Conservation (phyloP, 2,329 filamentous ascomycete species). For the Plectosphaerella cucumerina region DNA sequence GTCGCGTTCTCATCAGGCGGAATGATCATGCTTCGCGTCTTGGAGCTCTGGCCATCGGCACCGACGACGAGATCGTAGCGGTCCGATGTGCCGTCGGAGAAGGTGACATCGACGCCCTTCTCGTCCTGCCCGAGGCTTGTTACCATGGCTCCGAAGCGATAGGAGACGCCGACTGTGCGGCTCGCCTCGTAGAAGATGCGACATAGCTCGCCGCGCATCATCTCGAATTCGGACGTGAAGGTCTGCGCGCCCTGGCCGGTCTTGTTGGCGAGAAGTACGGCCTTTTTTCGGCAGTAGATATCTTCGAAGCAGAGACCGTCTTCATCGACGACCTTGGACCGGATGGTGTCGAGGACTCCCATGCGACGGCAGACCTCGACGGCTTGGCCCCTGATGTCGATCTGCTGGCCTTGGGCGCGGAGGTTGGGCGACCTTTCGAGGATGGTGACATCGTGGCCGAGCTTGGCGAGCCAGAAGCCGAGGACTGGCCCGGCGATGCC, state of each 20-base stretch:
- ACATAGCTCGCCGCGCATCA: slow-evolving; percentile 54
- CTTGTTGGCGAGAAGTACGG: slow-evolving; percentile 33
- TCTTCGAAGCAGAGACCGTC: slow-evolving; percentile 43
- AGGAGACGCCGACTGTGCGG: slow-evolving; percentile 17
- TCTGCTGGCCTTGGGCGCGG: slow-evolving; percentile 36
- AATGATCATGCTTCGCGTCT: slow-evolving; percentile 37
- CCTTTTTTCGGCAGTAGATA: slow-evolving; percentile 27
- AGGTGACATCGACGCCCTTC: slow-evolving; percentile 27
- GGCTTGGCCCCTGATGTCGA: slow-evolving; percentile 40
- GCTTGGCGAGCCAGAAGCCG: slow-evolving; percentile 34
- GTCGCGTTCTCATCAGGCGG: slow-evolving; percentile 17
- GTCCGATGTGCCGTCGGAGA: slow-evolving; percentile 37
- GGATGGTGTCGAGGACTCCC: slow-evolving; percentile 32
- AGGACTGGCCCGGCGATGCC: slow-evolving; percentile 40
- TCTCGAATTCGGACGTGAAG: slow-evolving; percentile 53
- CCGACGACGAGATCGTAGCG: slow-evolving; percentile 49
- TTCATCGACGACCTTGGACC: slow-evolving; percentile 37
- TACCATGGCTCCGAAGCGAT: slow-evolving; percentile 19
- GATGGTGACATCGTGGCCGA: slow-evolving; percentile 34
- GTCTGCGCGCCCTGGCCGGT: slow-evolving; percentile 36
- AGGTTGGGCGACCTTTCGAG: slow-evolving; percentile 33
- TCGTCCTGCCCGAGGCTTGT: slow-evolving; percentile 25
- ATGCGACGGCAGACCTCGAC: slow-evolving; percentile 32
- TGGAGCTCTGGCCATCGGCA: slow-evolving; percentile 51
- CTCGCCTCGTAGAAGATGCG: slow-evolving; percentile 41